These are phyloP conservation scores for Fusarium sp. DNA, from an alignment of 2,329 filamentous ascomycete species.

Conservation along the genomic window DNA sequence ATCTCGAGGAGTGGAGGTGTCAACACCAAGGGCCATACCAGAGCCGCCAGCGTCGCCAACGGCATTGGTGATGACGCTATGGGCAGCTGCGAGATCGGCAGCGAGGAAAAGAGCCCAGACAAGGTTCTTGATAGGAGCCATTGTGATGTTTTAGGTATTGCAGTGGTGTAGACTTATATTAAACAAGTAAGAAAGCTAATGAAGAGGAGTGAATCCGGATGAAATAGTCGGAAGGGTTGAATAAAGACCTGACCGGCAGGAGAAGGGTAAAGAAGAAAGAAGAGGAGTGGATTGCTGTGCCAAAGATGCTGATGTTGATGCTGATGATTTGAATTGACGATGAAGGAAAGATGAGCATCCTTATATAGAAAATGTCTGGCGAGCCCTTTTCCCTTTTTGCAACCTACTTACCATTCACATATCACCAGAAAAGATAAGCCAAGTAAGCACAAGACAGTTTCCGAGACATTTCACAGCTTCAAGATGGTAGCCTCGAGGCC, in stretches of 20 bases:
- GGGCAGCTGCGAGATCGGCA: constrained; percentile 19
- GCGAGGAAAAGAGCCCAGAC: constrained; percentile 7
- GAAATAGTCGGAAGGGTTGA: background rate
- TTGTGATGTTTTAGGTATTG: background rate
- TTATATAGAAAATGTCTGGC: constrained; percentile 6
- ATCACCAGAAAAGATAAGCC: background rate
- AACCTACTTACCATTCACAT: background rate
- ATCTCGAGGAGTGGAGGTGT: constrained; percentile 69
- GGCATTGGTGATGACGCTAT: constrained; percentile 45
- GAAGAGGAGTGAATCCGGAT: rapidly evolving
- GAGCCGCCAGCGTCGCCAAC: constrained; percentile 68
- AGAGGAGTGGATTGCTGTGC: background rate
- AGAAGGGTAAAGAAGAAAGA: background rate
- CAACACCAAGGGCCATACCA: constrained; percentile 65
- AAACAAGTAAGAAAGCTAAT: background rate
- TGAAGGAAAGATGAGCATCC: background rate
- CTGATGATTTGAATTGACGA: background rate
- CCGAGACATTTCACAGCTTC: constrained; percentile 9
- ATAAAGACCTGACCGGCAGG: constrained; percentile 25
- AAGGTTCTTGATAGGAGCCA: constrained; percentile 21
- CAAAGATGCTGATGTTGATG: constrained; percentile 5
- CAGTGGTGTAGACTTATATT: background rate
- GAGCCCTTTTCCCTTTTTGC: background rate
- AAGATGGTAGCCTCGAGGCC: background rate
- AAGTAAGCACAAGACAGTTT: constrained; percentile 2